These are phyloP conservation scores for Papiliotrema nemorosa DNA, from an alignment of 1,284 basidiomycete genomes.

Conservation along the genomic window DNA sequence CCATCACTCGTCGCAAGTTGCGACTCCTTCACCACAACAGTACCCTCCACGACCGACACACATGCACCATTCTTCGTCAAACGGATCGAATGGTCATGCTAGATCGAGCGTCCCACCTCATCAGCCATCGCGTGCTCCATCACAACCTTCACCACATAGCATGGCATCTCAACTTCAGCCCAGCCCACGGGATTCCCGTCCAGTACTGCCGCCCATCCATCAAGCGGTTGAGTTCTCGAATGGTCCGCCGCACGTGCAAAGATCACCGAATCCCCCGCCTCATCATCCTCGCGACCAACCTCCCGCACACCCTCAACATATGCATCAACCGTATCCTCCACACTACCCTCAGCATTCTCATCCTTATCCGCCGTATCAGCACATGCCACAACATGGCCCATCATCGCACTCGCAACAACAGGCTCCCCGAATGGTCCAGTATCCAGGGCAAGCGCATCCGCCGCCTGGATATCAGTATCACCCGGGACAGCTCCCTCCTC, in stretches of 20 bases:
- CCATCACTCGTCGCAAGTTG: neutral
- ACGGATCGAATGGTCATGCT: neutral
- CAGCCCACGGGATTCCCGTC: too few relatives aligned
- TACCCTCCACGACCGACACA: neutral
- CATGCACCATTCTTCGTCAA: too few relatives aligned
- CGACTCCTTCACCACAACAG: neutral
- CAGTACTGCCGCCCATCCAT: neutral
- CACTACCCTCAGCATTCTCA: neutral
- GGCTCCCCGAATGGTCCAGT: too few relatives aligned
- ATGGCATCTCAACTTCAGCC: too few relatives aligned
- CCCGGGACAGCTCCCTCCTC: neutral
- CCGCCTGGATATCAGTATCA: neutral
- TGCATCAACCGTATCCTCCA: neutral
- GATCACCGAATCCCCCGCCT: neutral
- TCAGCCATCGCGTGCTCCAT: slow-evolving; percentile 11
- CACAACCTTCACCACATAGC: neutral
- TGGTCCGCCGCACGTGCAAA: neutral
- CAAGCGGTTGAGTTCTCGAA: neutral
- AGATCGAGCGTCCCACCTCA: slow-evolving; percentile 9
- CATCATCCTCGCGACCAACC: neutral
- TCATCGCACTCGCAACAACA: too few relatives aligned
- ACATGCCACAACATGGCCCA: too few relatives aligned
- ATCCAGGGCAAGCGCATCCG: neutral
- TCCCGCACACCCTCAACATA: neutral
- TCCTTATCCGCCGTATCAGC: neutral